Evolutionary conservation across 495 filamentous ascomycete species (phyloP).

Genomic region (Gamarada debralockiae): DNA sequence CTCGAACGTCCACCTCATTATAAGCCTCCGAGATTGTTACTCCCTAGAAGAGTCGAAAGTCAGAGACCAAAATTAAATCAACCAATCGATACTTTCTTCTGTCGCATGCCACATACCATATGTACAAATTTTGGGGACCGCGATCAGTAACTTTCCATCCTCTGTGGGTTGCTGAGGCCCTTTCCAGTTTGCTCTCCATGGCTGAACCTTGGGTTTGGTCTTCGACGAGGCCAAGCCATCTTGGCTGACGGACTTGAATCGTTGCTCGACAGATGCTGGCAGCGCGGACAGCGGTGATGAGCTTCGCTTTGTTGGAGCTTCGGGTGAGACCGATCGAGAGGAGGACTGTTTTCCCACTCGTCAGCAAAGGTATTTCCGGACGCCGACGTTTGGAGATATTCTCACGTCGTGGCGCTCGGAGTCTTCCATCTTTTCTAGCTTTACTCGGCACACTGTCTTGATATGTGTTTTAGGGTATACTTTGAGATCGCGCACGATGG

Average conservation of each 20-base stretch:
- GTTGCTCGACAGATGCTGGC: constrained; percentile 2
- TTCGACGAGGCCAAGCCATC: constrained; percentile 4
- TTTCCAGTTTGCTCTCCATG: constrained; percentile 10
- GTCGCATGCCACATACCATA: constrained; percentile 18
- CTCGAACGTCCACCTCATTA: not conserved
- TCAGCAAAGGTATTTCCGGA: not conserved
- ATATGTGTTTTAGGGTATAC: too few relatives aligned
- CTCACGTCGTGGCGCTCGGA: not conserved
- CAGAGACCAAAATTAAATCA: not conserved
- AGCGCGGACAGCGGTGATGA: not conserved
- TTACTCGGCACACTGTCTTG: too few relatives aligned
- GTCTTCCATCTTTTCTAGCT: too few relatives aligned
- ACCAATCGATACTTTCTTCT: too few relatives aligned
- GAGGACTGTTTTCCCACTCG: not conserved
- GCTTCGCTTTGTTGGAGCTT: not conserved
- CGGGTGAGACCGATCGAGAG: constrained; percentile 5
- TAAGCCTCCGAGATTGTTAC: not conserved
- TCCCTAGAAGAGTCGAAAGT: not conserved
- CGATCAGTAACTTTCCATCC: constrained; percentile 19
- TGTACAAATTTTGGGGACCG: constrained; percentile 11
- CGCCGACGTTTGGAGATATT: not conserved
- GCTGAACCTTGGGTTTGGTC: constrained; percentile 11
- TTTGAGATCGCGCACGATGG: too few relatives aligned
- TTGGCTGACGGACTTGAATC: constrained; percentile 10
- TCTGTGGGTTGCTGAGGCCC: constrained; percentile 6